Conservation (phyloP, 129 eudicot genomes). For the Tanacetum coccineum region DNA sequence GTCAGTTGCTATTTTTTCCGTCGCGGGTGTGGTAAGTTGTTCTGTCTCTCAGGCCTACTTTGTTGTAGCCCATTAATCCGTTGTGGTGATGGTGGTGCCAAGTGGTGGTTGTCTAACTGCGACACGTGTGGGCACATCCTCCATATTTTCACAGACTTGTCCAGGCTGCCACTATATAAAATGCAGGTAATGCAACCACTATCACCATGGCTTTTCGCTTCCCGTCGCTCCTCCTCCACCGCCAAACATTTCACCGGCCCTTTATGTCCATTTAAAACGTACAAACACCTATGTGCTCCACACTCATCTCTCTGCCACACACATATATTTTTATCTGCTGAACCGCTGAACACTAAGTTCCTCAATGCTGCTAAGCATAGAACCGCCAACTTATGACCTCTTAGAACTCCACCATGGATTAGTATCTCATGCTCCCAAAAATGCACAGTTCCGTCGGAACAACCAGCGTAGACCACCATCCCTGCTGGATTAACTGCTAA, state of each 20-base stretch:
- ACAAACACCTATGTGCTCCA: constrained; percentile 41
- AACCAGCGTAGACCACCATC: constrained; percentile 48
- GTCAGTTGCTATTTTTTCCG: constrained; percentile 2
- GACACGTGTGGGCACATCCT: constrained; percentile 33
- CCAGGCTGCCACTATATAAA: constrained; percentile 68
- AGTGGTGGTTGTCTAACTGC: constrained; percentile 2
- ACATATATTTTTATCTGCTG: constrained; percentile 66
- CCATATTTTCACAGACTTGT: constrained; percentile 78
- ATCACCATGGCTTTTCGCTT: neutral
- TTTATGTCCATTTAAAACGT: constrained; percentile 52
- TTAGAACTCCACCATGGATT: constrained; percentile 40
- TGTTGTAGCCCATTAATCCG: constrained; percentile 17
- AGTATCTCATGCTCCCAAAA: constrained; percentile 55
- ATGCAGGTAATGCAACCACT: constrained; percentile 25
- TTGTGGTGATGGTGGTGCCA: constrained; percentile 33
- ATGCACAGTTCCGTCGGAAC: constrained; percentile 70
- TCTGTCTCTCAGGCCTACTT: constrained; percentile 10
- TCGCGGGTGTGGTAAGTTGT: constrained; percentile 2
- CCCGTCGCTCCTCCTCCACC: constrained; percentile 43
- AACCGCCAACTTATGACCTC: constrained; percentile 74
- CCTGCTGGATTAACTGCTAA: constrained; percentile 38
- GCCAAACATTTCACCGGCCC: constrained; percentile 92
- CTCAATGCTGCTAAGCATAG: constrained; percentile 50
- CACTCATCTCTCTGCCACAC: constrained; percentile 60
- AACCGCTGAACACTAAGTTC: constrained; percentile 60